phyloP scores from a whole-genome alignment of 225 moss, liverwort and hornwort species.

The Pseudoscleropodium purum region DNA sequence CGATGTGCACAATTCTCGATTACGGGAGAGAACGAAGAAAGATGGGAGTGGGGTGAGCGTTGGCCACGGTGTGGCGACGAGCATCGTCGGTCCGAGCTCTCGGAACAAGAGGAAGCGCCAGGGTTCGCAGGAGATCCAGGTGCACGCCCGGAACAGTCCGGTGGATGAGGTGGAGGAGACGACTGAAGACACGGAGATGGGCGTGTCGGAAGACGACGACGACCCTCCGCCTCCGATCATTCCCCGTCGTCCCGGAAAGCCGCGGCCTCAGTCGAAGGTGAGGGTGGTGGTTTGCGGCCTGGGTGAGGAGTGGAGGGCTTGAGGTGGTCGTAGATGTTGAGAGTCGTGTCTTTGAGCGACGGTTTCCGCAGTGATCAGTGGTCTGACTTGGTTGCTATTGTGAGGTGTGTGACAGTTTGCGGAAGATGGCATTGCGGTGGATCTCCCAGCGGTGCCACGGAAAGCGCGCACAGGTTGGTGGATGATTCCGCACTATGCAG shows the following conservation, averaged over 20 bases:
- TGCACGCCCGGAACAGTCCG: constrained; percentile 51
- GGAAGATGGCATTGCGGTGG: constrained; percentile 65
- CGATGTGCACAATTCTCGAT: constrained; percentile 68
- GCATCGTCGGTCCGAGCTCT: constrained; percentile 38
- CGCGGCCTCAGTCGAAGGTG: constrained; percentile 75
- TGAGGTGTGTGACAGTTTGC: constrained; percentile 44
- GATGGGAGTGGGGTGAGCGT: constrained; percentile 19
- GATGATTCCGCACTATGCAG: neutral
- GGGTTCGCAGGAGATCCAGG: constrained; percentile 65
- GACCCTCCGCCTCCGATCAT: constrained; percentile 85
- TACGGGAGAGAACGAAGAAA: constrained; percentile 82
- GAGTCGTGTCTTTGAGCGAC: neutral
- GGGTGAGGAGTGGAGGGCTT: neutral
- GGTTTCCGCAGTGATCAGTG: neutral
- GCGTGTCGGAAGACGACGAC: constrained; percentile 79
- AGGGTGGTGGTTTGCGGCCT: neutral
- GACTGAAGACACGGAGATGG: constrained; percentile 81
- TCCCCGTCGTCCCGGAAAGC: constrained; percentile 57
- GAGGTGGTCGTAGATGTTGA: neutral
- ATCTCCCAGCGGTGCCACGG: constrained; percentile 80
- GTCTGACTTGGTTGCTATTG: neutral
- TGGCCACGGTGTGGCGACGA: constrained; percentile 28
- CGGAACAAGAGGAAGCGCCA: constrained; percentile 87
- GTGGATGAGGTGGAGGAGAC: constrained; percentile 78
- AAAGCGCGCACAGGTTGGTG: constrained; percentile 78